These are phyloP conservation scores for Colletotrichum plurivorum DNA, from an alignment of 2,329 filamentous ascomycete genomes.

Conservation along the genomic window DNA sequence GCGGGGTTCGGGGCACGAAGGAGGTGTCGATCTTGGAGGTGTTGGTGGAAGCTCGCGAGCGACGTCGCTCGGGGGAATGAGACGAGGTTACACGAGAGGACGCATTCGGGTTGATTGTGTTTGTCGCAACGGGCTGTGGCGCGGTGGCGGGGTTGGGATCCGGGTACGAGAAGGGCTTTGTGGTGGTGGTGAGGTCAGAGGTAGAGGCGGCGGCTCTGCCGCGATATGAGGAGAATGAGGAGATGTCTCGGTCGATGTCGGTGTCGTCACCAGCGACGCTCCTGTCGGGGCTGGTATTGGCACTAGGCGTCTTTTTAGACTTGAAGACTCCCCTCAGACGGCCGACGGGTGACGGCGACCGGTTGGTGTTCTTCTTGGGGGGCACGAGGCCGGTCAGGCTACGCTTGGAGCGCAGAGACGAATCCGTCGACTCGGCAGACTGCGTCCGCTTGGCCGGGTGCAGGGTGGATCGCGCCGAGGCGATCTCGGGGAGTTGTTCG, in stretches of 20 bases:
- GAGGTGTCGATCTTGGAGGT: conserved; percentile 46
- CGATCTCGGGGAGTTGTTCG: conserved; percentile 45
- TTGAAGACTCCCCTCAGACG: conserved; percentile 81
- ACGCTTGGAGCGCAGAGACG: conserved; percentile 47
- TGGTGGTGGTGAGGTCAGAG: conserved; percentile 37
- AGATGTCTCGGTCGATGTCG: conserved; percentile 36
- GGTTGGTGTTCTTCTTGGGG: conserved; percentile 61
- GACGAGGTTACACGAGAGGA: conserved; percentile 31
- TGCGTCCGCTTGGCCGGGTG: conserved; percentile 52
- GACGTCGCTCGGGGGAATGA: conserved; percentile 35
- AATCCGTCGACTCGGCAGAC: conserved; percentile 48
- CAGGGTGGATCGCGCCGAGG: conserved; percentile 54
- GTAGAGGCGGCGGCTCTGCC: conserved; percentile 37
- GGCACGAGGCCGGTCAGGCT: conserved; percentile 57
- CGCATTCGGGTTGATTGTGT: conserved; percentile 28
- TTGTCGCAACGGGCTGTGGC: conserved; percentile 30
- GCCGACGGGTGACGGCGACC: conserved; percentile 78
- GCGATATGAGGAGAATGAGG: conserved; percentile 23
- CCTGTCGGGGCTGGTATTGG: conserved; percentile 58
- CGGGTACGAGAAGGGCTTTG: conserved; percentile 21
- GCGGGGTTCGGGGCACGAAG: conserved; percentile 37
- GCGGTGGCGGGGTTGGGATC: conserved; percentile 13
- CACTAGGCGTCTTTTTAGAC: conserved; percentile 63
- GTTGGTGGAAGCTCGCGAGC: conserved; percentile 34
- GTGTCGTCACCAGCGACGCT: conserved; percentile 40